Base-by-base conservation (phyloP, 768 basidiomycete species). In the Auriscalpium orientale region DNA sequence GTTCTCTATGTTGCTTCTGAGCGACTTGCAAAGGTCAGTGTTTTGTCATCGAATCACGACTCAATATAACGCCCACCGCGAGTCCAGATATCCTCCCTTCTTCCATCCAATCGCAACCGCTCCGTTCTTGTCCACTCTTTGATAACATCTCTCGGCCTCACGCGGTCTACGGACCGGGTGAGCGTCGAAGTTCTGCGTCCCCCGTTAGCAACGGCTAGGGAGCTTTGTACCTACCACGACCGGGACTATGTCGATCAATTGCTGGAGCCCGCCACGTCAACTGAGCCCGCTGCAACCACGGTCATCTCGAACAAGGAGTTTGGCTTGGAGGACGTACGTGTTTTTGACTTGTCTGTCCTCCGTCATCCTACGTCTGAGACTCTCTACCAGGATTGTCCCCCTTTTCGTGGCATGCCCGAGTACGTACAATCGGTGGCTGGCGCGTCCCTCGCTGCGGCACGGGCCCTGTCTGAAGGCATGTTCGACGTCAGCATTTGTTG, bases 361-460 rank as follows among this genome's bases (percentile, higher is more conserved):
- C 20, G 15, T 34, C 16, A 11, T n/a, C 51, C 8, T 28, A 11
- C 3, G 45, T 52, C n/a, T 6, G 21, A 7, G 11, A 50, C 35
- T 20, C 37, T 33, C 22, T 13, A 9, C 33, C 15, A 92, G 89
- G 93, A 97, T 65, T 95, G 92, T 62, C 90, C 93, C 0, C 71
- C 77, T 1, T 98, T 98, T 65, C 69, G 68, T 6, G 80, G 78
- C 2, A 77, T 98, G 12, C 66, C 79, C 7, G 75, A 79, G 3
- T 97, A 97, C 60, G 82, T 88, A 6, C 73, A 73, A 5, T 70
- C 84, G 4, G 75, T 95, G 1, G 91, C 86, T 0, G 89, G 94
- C 1, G 88, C 88, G 0, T 80, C 90, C 0, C 72, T 94, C 40
- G 84, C 88, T 1, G 93, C 88, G 0, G 87, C 81, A 3, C 74